Percentiles rank a stretch among this genome's conserved stretches.
Evolutionary conservation across 129 eudicot species (phyloP).

Genomic region (Arctium minus): DNA sequence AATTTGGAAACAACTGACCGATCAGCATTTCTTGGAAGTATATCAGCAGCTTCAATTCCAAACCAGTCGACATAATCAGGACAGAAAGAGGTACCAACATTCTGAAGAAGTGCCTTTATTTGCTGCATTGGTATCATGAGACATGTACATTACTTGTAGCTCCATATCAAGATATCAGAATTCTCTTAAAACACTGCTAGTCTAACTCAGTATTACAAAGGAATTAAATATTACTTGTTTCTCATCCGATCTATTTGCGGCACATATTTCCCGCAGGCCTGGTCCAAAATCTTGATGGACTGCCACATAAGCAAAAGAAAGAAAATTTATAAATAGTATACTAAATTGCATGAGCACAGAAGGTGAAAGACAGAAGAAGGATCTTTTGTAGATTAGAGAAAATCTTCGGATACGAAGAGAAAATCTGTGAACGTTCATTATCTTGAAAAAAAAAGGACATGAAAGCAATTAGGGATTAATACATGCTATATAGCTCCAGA

Average conservation of each 20-base stretch:
- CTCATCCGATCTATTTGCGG: slow-evolving; percentile 90
- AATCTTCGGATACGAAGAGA: background rate
- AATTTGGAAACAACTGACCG: slow-evolving; percentile 67
- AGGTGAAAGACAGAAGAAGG: background rate
- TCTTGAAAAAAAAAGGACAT: background rate
- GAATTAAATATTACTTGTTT: slow-evolving; percentile 50
- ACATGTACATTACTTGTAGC: background rate
- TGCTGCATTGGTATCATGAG: slow-evolving; percentile 49
- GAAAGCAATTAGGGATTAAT: background rate
- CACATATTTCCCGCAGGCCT: slow-evolving; percentile 80
- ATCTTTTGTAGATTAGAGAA: background rate
- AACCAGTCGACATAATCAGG: slow-evolving; percentile 83
- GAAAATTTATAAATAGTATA: background rate
- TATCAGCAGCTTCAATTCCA: slow-evolving; percentile 53
- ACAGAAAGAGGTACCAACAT: slow-evolving; percentile 81
- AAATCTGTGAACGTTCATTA: background rate
- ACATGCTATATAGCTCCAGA: background rate
- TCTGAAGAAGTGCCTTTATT: slow-evolving; percentile 87
- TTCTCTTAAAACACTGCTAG: background rate
- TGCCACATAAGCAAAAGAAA: slow-evolving; percentile 24
- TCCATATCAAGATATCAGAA: slow-evolving; percentile 3
- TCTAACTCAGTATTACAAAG: background rate
- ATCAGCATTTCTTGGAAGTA: slow-evolving; percentile 65
- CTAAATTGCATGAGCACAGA: slow-evolving; percentile 1
- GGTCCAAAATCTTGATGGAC: slow-evolving; percentile 63